phyloP scores from a whole-genome alignment of 495 filamentous ascomycete genomes.

The Cryomyces antarcticus region DNA sequence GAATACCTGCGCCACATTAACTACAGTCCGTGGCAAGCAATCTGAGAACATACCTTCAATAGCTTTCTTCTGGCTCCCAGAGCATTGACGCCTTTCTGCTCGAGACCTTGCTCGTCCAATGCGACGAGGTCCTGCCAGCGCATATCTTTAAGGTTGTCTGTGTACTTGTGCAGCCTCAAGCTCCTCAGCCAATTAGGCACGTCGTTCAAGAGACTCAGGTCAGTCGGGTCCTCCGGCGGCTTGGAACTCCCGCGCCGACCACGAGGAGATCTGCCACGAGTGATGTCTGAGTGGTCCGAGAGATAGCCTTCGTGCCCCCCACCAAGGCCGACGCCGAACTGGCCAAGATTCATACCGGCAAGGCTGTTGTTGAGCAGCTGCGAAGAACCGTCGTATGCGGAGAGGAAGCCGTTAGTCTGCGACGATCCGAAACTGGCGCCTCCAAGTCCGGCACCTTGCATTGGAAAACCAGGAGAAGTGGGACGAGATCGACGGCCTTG shows the following conservation, averaged over 20 bases:
- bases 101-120: constrained; percentile 81
- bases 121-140: constrained; percentile 89
- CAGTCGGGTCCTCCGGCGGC: constrained; percentile 93
- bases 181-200: constrained; percentile 93
- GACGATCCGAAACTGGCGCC: constrained; percentile 49
- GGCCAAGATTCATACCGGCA: constrained; percentile 47
- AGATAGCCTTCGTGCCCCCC: constrained; percentile 58
- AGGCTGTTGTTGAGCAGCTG: constrained; percentile 58
- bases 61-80: constrained; percentile 92
- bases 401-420: constrained; percentile 88
- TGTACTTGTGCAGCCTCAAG: constrained; percentile 93
- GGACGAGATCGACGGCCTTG: constrained; percentile 73
- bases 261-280: constrained; percentile 76
- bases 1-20: neutral
- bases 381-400: constrained; percentile 62
- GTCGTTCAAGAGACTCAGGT: constrained; percentile 75
- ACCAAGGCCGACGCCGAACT: constrained; percentile 22
- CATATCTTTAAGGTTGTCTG: constrained; percentile 90
- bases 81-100: constrained; percentile 86
- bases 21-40: neutral
- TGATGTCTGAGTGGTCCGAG: constrained; percentile 81
- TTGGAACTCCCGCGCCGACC: constrained; percentile 88
- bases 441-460: constrained; percentile 47
- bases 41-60: constrained; percentile 51
- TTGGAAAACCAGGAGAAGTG: constrained; percentile 72